Percentiles rank a stretch among this genome's conserved stretches.
phyloP scores from a whole-genome alignment of 768 basidiomycete species.

The Termitomyces sp. region DNA sequence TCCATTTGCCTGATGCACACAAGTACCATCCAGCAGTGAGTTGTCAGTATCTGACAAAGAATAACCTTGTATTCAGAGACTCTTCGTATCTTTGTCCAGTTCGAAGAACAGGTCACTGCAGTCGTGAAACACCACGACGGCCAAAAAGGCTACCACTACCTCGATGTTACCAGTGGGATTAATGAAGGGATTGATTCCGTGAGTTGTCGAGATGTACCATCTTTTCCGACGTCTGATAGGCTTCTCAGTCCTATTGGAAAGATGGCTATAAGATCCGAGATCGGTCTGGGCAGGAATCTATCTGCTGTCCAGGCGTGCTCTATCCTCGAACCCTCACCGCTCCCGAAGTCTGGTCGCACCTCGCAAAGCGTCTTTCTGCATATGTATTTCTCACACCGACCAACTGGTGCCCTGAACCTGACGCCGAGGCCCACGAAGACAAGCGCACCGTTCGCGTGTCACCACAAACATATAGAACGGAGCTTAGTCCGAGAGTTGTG shows the following conservation, averaged over 20 bases:
- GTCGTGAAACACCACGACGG: slow-evolving; percentile 9
- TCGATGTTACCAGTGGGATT: slow-evolving; percentile 10
- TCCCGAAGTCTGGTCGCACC: slow-evolving; percentile 11
- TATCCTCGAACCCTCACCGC: slow-evolving; percentile 12
- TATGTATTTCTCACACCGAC: slow-evolving; percentile 13
- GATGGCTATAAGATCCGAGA: slow-evolving; percentile 9
- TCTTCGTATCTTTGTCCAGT: not conserved
- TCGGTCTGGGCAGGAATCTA: not conserved
- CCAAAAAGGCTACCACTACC: slow-evolving; percentile 9
- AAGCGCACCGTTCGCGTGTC: not conserved
- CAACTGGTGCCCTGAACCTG: slow-evolving; percentile 1
- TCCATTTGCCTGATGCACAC: slow-evolving; percentile 14
- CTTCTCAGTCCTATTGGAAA: slow-evolving; percentile 12
- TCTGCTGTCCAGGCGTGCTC: slow-evolving; percentile 12
- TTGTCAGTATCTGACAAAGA: not conserved
- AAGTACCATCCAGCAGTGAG: slow-evolving; percentile 13
- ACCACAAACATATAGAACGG: not conserved
- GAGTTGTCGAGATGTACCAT: not conserved
- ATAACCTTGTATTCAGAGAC: not conserved
- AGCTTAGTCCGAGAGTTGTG: not conserved
- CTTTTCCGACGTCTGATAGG: not conserved
- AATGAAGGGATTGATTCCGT: slow-evolving; percentile 11
- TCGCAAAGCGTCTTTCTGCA: slow-evolving; percentile 7
- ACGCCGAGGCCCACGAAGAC: not conserved
- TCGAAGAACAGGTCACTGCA: slow-evolving; percentile 9